phyloP scores from a whole-genome alignment of 2,329 filamentous ascomycete species.

The Trichoderma guizhouense region DNA sequence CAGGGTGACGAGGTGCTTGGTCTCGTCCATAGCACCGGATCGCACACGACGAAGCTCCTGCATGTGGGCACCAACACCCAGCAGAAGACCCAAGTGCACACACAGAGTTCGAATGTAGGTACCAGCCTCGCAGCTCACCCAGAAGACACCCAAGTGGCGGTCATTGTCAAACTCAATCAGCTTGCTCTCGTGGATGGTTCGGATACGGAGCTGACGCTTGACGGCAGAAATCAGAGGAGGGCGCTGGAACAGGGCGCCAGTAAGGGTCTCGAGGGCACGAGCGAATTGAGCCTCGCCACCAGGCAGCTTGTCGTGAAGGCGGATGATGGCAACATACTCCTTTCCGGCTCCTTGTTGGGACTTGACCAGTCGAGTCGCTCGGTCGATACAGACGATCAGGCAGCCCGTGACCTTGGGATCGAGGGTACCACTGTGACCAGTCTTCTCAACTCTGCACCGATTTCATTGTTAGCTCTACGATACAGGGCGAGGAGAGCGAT shows the following conservation, averaged over 20 bases:
- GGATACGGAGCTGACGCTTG: constrained; percentile 96
- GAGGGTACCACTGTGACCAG: constrained; percentile 95
- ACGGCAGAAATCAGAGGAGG: constrained; percentile 97
- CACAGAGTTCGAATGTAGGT: constrained; percentile 99
- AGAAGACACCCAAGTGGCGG: constrained; percentile 94
- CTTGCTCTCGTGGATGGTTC: constrained; percentile 97
- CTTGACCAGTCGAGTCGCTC: constrained; percentile 95
- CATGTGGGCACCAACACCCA: constrained; percentile 92
- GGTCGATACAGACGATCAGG: constrained; percentile 92
- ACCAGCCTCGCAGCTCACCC: constrained; percentile 96
- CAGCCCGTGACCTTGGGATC: constrained; percentile 98
- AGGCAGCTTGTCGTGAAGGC: constrained; percentile 91
- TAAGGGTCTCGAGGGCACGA: constrained; percentile 90
- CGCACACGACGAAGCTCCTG: constrained; percentile 94
- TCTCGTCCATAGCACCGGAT: constrained; percentile 92
- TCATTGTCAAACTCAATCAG: constrained; percentile 98
- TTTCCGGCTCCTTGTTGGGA: constrained; percentile 98
- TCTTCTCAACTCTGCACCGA: constrained; percentile 66
- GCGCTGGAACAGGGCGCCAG: constrained; percentile 86
- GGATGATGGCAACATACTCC: constrained; percentile 95
- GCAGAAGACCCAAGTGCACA: constrained; percentile 76
- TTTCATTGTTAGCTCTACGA: neutral
- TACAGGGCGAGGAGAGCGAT: neutral
- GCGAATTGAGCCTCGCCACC: constrained; percentile 91
- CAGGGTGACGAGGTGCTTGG: constrained; percentile 82